Evolutionary conservation across 495 filamentous ascomycete species (phyloP), one percentile per base, ranked within the genome.

Genomic region (Bathelium albidoporum): DNA sequence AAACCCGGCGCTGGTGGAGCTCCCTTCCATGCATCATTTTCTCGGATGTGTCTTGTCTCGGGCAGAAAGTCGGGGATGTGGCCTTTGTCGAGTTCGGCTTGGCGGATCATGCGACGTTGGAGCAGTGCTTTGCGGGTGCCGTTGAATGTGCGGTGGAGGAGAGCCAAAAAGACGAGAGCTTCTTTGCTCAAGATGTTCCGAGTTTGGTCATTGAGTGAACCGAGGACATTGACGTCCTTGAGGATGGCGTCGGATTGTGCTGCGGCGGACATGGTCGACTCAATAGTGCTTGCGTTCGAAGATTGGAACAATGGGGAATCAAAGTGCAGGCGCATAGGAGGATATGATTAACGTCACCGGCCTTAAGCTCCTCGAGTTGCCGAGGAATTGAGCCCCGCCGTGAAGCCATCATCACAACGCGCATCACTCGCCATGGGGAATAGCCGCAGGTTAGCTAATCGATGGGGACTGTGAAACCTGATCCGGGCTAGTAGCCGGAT

Each of bases 131-230:
- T 96, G 77, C 94, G 89, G 44, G 87, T 95, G 45, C 74, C 73
- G 76, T 97, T 96, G 85, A 97, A 98, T 43, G 90, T 88, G 67
- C 92, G 87, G 76, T 98, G 94, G 64, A 98, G 84, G 65, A 96
- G 85, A 39, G 93, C 90, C 24, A 98, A 83, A 80, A 97, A 99
- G 64, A 90, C 90, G 63, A 89, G 87, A 32, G 92, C 95, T 41
- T 95, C 85, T 68, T 90, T 92, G 66, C 83, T 97, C 62, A 98
- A 85, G 77, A 98, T 92, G 80, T 94, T 91, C 77, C 85, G 84
- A 70, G 90, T 85, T 69, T 89, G 80, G 60, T 92, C 88, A 69
- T 82, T 83, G 71, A 97, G 78, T 41, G 81, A 66, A 68, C 90
- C 93, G 55, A 91, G 84, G 79, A 98, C 82, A 73, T 86, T 82